A percentile compares a stretch with the other conserved stretches of the same genome.
Evolutionary conservation across 2,329 filamentous ascomycete genomes (phyloP).

Genomic region (Fusarium solani-melongenae): DNA sequence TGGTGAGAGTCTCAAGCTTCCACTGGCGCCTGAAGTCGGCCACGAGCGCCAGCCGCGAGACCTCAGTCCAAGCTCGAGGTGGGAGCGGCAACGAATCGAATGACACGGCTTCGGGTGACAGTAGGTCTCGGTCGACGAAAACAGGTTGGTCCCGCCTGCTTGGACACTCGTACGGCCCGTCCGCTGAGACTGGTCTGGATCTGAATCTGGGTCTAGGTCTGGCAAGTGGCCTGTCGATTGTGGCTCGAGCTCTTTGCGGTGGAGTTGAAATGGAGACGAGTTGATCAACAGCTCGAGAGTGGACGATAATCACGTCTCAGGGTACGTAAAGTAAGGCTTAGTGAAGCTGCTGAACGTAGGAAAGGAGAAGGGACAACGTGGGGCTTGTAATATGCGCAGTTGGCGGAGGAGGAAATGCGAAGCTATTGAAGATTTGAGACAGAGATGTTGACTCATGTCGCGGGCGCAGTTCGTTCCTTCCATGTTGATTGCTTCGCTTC

Average conservation of each 20-base stretch:
- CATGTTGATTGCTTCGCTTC: constrained; percentile 14
- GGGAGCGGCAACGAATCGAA: constrained; percentile 34
- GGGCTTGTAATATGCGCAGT: constrained; percentile 7
- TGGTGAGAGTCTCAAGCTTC: constrained; percentile 1
- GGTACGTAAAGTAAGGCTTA: constrained; percentile 26
- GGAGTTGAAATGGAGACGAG: constrained; percentile 26
- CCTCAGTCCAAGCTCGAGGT: constrained; percentile 8
- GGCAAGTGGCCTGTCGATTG: constrained; percentile 27
- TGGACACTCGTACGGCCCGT: constrained; percentile 39
- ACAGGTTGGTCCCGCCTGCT: constrained; percentile 32
- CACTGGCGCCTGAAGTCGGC: constrained; percentile 23
- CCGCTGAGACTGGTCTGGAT: constrained; percentile 39
- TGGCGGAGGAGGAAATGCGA: constrained; percentile 3
- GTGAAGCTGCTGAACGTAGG: constrained; percentile 11
- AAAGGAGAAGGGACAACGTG: background rate
- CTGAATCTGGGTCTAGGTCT: constrained; percentile 39
- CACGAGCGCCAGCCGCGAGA: constrained; percentile 16
- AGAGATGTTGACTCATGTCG: background rate
- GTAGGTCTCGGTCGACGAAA: constrained; percentile 41
- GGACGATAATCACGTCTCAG: constrained; percentile 13
- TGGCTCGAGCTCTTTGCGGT: constrained; percentile 35
- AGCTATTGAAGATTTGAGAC: background rate
- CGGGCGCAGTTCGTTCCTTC: constrained; percentile 7
- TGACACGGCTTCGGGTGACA: constrained; percentile 34
- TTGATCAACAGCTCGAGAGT: constrained; percentile 30